phyloP scores from a whole-genome alignment of 2,329 filamentous ascomycete species.

The Colletotrichum sp. region DNA sequence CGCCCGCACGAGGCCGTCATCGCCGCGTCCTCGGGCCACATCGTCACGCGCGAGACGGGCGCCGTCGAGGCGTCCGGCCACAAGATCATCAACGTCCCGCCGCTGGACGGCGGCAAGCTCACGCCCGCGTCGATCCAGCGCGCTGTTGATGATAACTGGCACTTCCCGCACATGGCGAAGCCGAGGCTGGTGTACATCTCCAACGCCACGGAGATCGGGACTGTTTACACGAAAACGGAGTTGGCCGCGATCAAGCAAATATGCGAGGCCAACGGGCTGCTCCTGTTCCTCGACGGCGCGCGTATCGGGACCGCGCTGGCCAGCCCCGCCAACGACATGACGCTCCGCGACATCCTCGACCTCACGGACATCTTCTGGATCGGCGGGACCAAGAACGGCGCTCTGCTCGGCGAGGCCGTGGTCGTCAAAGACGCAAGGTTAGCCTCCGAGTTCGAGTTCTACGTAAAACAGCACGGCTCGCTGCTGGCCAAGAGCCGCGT shows the following conservation, averaged over 20 bases:
- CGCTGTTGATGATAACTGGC: slow-evolving; percentile 51
- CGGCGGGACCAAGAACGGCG: slow-evolving; percentile 57
- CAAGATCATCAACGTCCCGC: slow-evolving; percentile 54
- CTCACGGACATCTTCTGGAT: slow-evolving; percentile 60
- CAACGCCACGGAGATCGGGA: slow-evolving; percentile 56
- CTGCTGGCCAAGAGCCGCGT: slow-evolving; percentile 54
- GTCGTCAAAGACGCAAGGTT: slow-evolving; percentile 47
- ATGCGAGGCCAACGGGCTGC: slow-evolving; percentile 44
- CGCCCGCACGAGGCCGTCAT: slow-evolving; percentile 56
- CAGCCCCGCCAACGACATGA: slow-evolving; percentile 47
- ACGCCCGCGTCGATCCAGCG: slow-evolving; percentile 45
- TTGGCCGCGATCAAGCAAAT: slow-evolving; percentile 44
- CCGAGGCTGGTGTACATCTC: slow-evolving; percentile 57
- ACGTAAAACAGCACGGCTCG: slow-evolving; percentile 56
- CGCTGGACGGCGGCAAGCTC: slow-evolving; percentile 49
- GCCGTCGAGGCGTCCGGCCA: slow-evolving; percentile 56
- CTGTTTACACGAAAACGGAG: slow-evolving; percentile 49
- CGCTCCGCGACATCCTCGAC: slow-evolving; percentile 47
- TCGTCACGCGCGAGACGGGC: slow-evolving; percentile 53
- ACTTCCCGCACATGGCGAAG: slow-evolving; percentile 57
- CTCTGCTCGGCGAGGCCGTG: slow-evolving; percentile 54
- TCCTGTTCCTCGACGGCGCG: slow-evolving; percentile 54
- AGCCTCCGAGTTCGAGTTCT: slow-evolving; percentile 53
- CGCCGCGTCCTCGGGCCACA: slow-evolving; percentile 54
- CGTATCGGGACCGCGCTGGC: slow-evolving; percentile 45